Percentiles rank a stretch among this genome's conserved stretches.
These are phyloP conservation scores for Mucor saturninus DNA, from an alignment of 371 early-diverging fungal genomes.

Conservation along the genomic window DNA sequence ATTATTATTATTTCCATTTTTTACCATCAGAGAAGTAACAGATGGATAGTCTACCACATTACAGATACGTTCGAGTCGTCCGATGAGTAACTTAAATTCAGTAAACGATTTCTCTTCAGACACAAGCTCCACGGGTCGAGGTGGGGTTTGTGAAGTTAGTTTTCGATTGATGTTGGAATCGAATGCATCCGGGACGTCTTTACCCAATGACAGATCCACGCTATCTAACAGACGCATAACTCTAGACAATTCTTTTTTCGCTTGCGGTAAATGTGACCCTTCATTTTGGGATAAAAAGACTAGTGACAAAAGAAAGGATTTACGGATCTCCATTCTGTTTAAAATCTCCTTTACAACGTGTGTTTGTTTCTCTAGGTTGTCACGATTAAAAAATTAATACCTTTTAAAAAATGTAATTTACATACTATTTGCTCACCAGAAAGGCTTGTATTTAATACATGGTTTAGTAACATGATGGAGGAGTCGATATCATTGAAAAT, in stretches of 20 bases:
- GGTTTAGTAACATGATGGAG: conserved; percentile 31
- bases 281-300: conserved; percentile 40
- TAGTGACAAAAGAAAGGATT: conserved; percentile 37
- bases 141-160: conserved; percentile 71
- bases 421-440: conserved; percentile 6
- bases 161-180: conserved; percentile 73
- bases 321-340: conserved; percentile 36
- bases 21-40: conserved; percentile 45
- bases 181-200: conserved; percentile 52
- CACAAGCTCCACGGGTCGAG: conserved; percentile 65
- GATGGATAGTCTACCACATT: conserved; percentile 38
- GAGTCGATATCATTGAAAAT: conserved; percentile 57
- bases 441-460: conserved; percentile 8
- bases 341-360: conserved; percentile 22
- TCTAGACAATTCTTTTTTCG: conserved; percentile 31
- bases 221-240: conserved; percentile 3
- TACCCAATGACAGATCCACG: conserved; percentile 4
- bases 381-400: background rate
- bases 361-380: background rate
- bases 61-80: conserved; percentile 39
- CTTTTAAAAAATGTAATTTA: background rate
- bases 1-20: background rate
- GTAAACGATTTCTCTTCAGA: conserved; percentile 43
- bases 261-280: conserved; percentile 32
- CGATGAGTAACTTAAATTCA: conserved; percentile 23